Evolutionary conservation across 345 rosid genomes (phyloP), one percentile per base, ranked within the genome.

Genomic region (Linum trigynum): DNA sequence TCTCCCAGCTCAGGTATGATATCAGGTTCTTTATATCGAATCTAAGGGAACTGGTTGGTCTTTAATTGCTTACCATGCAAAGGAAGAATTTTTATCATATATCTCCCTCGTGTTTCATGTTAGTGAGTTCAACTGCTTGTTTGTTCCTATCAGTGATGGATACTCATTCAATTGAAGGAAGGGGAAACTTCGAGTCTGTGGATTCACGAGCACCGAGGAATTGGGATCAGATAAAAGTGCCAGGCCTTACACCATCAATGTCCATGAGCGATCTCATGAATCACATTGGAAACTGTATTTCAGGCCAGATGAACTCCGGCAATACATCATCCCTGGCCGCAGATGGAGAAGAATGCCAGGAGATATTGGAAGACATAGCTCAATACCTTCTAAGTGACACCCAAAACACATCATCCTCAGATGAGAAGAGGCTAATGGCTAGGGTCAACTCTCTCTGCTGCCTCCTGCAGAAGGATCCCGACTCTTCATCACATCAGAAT

Each of bases 371-470:
- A 80, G 85, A 76, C 76, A 77, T 95, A 67, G 88, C 91, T n/a
- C 94, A 87, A 72, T 90, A 83, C 69, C 83, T 95, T 62, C 87
- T 95, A 23, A 87, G 86, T 64, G 96, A 95, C 68, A 80, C 82
- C 68, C 98, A 91, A 65, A 72, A 77, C 35, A 48, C 53, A 15
- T 55, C 91, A 58, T 68, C 86, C 8, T 85, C 95, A 55, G 98
- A 95, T 67, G 99, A 95, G 81, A 88, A 89, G 72, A 84, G 81
- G 73, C 92, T 95, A 42, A 95, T 95, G 95, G 84, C 99, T 53
- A 84, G 99, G 79, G 99, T 95, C 72, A 86, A 95, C 74, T 95
- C 99, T 67, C 87, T 95, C 32, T 91, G 83, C 71, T 91, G 97
- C 83, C 97, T 95, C 62, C 65, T 95, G 83, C 97, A 90, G 80